These are phyloP conservation scores for Mortierella sp. DNA, from an alignment of 371 early-diverging fungal species.

Conservation along the genomic window DNA sequence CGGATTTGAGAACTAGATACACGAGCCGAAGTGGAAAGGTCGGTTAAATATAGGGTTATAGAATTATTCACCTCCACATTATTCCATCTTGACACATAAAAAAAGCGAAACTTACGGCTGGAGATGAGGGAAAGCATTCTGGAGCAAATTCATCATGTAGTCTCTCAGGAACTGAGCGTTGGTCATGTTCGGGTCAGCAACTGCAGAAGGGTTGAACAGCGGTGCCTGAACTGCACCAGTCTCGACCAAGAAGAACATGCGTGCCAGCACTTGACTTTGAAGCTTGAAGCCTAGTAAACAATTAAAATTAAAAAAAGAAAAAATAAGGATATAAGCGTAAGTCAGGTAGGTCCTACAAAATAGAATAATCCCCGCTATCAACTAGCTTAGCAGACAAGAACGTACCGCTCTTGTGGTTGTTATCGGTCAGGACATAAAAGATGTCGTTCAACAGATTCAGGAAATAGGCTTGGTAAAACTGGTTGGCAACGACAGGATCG, in stretches of 20 bases:
- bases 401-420: slow-evolving; percentile 96
- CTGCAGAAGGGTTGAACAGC: slow-evolving; percentile 77
- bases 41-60: no score
- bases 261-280: slow-evolving; percentile 91
- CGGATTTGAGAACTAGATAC: slow-evolving; percentile 84
- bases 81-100: no score
- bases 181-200: slow-evolving; percentile 76
- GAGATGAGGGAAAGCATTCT: slow-evolving; percentile 95
- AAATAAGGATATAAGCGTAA: no score
- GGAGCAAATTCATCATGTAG: slow-evolving; percentile 84
- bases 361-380: no score
- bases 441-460: slow-evolving; percentile 92
- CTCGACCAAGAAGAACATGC: slow-evolving; percentile 89
- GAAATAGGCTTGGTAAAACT: slow-evolving; percentile 93
- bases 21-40: no score
- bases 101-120: slow-evolving; percentile 66
- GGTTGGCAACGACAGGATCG: slow-evolving; percentile 81
- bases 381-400: no score
- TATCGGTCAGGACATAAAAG: slow-evolving; percentile 95
- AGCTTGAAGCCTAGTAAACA: slow-evolving; percentile 83
- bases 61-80: no score
- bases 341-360: no score
- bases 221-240: slow-evolving; percentile 85
- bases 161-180: slow-evolving; percentile 85
- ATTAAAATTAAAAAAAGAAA: slow-evolving; percentile 7